A percentile compares a stretch with the other conserved stretches of the same genome.
phyloP scores from a whole-genome alignment of 306 rosid species.

The Corylus heterophylla region DNA sequence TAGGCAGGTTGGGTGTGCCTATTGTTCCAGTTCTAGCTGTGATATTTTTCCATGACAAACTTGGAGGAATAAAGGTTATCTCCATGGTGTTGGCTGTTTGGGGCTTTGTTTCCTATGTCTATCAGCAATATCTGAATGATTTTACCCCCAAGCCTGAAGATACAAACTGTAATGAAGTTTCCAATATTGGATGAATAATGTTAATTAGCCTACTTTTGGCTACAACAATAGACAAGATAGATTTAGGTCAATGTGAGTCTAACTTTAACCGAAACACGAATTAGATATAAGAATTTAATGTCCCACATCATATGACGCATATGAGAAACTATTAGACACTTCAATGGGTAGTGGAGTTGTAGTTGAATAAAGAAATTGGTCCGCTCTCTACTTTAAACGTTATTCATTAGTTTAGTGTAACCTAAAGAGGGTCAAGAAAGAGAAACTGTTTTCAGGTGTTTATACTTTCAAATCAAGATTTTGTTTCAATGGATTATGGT shows the following conservation, averaged over 20 bases:
- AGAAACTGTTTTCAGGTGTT: no score
- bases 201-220: no score
- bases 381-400: no score
- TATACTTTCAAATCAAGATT: no score
- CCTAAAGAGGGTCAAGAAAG: no score
- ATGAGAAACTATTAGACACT: no score
- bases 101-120: conserved; percentile 53
- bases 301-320: not conserved
- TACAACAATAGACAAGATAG: no score
- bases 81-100: conserved; percentile 44
- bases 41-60: conserved; percentile 44
- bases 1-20: conserved; percentile 44
- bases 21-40: conserved; percentile 45
- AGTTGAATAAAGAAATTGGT: conserved; percentile 16
- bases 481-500: no score
- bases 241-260: no score
- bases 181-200: not conserved
- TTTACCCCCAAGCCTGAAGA: not conserved
- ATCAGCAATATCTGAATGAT: conserved; percentile 44
- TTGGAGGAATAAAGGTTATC: conserved; percentile 45
- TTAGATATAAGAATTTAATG: no score
- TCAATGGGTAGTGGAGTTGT: conserved; percentile 49
- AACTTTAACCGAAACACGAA: no score
- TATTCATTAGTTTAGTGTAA: no score
- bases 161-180: conserved; percentile 4